Evolutionary conservation across 1,284 basidiomycete species (phyloP).

Genomic region (Xerocomus cyaneibrunnescens): DNA sequence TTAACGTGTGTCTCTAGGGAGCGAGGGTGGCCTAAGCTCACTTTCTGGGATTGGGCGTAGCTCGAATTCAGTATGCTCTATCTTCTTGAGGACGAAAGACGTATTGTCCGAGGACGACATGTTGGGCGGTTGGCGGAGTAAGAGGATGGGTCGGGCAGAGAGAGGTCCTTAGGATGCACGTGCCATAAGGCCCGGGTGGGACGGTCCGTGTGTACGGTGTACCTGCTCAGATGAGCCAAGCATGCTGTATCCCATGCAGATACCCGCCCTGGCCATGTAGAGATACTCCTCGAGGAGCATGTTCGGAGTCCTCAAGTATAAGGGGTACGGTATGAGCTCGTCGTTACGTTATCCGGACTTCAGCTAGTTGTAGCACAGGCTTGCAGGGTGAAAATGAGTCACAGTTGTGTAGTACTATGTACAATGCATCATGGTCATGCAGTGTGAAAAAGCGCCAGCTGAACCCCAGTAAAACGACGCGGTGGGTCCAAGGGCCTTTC

Average conservation of each 20-base stretch:
- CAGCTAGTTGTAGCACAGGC: no score
- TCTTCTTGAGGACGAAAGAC: constrained; percentile 75
- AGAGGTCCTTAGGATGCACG: background rate
- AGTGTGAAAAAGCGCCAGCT: no score
- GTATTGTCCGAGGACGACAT: constrained; percentile 65
- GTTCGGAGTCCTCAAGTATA: no score
- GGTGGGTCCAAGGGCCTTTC: no score
- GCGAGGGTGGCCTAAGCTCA: constrained; percentile 33
- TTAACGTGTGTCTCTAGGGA: constrained; percentile 1
- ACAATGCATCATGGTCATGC: no score
- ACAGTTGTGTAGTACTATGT: no score
- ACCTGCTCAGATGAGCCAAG: background rate
- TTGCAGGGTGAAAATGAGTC: no score
- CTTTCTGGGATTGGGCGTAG: constrained; percentile 77
- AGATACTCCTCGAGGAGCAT: no score
- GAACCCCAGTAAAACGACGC: no score
- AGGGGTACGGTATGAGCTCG: no score
- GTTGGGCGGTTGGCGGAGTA: background rate
- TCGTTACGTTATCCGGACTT: no score
- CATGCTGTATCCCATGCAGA: background rate
- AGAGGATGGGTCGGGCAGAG: background rate
- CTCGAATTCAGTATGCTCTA: constrained; percentile 76
- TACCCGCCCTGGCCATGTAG: background rate
- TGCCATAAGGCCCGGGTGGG: background rate
- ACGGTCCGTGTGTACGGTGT: background rate